Conservation (phyloP, 1,284 basidiomycete genomes). For the Coniophora puteana region DNA sequence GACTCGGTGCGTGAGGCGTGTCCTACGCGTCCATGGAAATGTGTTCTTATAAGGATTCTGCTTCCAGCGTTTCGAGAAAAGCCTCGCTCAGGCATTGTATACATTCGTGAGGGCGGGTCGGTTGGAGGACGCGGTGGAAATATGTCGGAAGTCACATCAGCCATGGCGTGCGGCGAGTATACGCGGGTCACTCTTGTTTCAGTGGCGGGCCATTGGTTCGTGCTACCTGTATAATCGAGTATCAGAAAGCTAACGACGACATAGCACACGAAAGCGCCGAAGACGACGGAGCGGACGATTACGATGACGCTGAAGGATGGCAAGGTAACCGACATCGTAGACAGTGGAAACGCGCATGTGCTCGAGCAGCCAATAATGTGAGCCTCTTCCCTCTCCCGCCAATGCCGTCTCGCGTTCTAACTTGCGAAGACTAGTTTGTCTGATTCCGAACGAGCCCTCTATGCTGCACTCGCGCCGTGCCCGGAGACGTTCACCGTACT, state of each 20-base stretch:
- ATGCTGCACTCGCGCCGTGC: slow-evolving; percentile 84
- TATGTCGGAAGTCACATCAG: slow-evolving; percentile 83
- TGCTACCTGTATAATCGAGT: slow-evolving; percentile 1
- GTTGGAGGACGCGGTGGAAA: slow-evolving; percentile 77
- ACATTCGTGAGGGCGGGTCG: slow-evolving; percentile 79
- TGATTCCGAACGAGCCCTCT: slow-evolving; percentile 77
- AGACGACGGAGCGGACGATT: slow-evolving; percentile 49
- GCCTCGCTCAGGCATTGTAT: slow-evolving; percentile 71
- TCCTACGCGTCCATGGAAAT: neutral
- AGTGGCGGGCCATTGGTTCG: slow-evolving; percentile 67
- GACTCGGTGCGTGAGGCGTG: slow-evolving; percentile 58
- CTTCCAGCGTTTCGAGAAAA: slow-evolving; percentile 73
- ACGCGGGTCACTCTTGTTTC: slow-evolving; percentile 73
- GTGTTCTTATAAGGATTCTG: neutral
- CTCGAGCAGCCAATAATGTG: slow-evolving; percentile 76
- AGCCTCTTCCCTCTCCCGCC: slow-evolving; percentile 4
- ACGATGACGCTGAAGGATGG: slow-evolving; percentile 49
- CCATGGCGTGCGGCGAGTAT: slow-evolving; percentile 91
- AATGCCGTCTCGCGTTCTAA: slow-evolving; percentile 3
- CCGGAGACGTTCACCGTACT: slow-evolving; percentile 75
- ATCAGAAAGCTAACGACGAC: slow-evolving; percentile 6
- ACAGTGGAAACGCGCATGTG: slow-evolving; percentile 85
- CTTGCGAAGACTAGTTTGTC: slow-evolving; percentile 58
- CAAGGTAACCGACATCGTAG: slow-evolving; percentile 70
- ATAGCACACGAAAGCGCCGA: slow-evolving; percentile 49